Percentiles rank a stretch among this genome's conserved stretches.
Evolutionary conservation across 148 eudicot genomes (phyloP).

Genomic region (Diospyros lotus): DNA sequence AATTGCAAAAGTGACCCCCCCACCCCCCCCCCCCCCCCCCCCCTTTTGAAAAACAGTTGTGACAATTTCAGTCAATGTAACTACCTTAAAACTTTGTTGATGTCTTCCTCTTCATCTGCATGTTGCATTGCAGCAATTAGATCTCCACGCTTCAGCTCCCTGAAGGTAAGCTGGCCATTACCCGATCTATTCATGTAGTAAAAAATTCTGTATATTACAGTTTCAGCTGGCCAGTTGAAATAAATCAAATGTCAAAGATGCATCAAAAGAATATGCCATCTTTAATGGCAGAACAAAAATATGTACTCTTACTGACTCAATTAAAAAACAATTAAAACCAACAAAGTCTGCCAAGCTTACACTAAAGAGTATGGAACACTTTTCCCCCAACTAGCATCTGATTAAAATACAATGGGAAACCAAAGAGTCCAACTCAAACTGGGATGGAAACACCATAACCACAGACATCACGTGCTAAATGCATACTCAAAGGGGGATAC

Average conservation of each 20-base stretch:
- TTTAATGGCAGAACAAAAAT: background rate
- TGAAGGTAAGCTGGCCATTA: conserved; percentile 70
- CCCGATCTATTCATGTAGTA: conserved; percentile 83
- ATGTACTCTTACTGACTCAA: background rate
- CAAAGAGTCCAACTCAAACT: background rate
- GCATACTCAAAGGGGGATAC: too few species aligned
- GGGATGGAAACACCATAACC: background rate
- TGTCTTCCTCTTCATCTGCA: conserved; percentile 93
- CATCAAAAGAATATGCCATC: conserved; percentile 3
- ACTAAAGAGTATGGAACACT: background rate
- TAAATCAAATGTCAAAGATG: conserved; percentile 12
- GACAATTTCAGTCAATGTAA: background rate
- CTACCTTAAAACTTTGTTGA: conserved; percentile 84
- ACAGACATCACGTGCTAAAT: too few species aligned
- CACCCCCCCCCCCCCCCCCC: too few species aligned
- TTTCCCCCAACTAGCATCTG: background rate
- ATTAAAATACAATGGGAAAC: background rate
- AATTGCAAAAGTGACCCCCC: too few species aligned
- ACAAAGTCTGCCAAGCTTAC: background rate
- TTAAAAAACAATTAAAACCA: background rate
- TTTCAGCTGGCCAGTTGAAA: conserved; percentile 61
- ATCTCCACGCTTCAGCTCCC: conserved; percentile 78
- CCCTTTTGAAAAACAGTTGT: background rate
- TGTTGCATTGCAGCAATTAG: conserved; percentile 84
- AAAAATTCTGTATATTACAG: conserved; percentile 85